Percentiles rank a stretch among this genome's conserved stretches.
Conservation (phyloP, 2,329 filamentous ascomycete genomes). For the Cephalotrichum gorgonifer region DNA sequence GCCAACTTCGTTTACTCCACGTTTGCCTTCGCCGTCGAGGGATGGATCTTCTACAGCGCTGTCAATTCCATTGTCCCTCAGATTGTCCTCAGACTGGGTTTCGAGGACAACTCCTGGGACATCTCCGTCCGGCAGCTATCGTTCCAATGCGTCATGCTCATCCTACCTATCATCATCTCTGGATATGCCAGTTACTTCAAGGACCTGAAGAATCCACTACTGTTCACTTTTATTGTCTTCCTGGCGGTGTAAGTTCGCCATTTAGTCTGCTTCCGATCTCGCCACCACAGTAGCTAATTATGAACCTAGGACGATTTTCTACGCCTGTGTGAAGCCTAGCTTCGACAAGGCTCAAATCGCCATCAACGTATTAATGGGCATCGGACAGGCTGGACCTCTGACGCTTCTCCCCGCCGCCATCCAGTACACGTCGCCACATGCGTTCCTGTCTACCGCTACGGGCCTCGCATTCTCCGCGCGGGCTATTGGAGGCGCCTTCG, state of each 20-base stretch:
- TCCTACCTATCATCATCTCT: slow-evolving; percentile 19
- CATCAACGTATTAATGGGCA: slow-evolving; percentile 34
- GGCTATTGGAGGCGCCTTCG: slow-evolving; percentile 42
- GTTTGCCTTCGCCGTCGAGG: slow-evolving; percentile 46
- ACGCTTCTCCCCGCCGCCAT: slow-evolving; percentile 38
- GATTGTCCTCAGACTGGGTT: slow-evolving; percentile 37
- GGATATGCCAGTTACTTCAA: slow-evolving; percentile 36
- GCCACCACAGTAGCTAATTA: neutral
- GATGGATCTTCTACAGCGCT: slow-evolving; percentile 47
- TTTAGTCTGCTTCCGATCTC: neutral
- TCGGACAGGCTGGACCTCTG: slow-evolving; percentile 38
- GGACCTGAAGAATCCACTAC: slow-evolving; percentile 34
- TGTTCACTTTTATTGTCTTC: slow-evolving; percentile 35
- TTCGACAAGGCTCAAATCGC: slow-evolving; percentile 34
- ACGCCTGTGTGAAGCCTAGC: slow-evolving; percentile 29
- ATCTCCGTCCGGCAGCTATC: slow-evolving; percentile 38
- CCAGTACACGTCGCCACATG: slow-evolving; percentile 42
- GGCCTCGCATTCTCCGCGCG: slow-evolving; percentile 41
- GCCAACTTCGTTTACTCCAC: slow-evolving; percentile 44
- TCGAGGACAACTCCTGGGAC: slow-evolving; percentile 31
- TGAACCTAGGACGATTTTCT: slow-evolving; percentile 28
- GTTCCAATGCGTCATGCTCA: slow-evolving; percentile 28
- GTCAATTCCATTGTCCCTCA: slow-evolving; percentile 40
- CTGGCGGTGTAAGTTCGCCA: slow-evolving; percentile 27
- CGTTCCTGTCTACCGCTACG: slow-evolving; percentile 40